Evolutionary conservation across 2,329 filamentous ascomycete genomes (phyloP), one percentile per base, ranked within the genome.

Genomic region (Dryadomyces sulphureus): DNA sequence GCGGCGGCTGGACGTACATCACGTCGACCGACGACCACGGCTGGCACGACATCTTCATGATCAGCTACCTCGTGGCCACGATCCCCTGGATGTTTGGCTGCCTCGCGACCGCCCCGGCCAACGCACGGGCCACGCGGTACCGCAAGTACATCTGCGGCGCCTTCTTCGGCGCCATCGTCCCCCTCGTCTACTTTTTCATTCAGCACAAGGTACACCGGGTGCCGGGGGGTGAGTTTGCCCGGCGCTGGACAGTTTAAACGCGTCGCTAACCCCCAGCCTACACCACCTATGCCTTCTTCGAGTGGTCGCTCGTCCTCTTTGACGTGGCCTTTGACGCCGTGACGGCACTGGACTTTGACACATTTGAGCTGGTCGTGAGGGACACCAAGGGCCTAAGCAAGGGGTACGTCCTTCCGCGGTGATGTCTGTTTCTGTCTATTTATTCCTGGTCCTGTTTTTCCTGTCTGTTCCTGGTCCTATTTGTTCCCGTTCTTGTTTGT

Each of bases 1-100:
- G 92, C 59, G 92, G 90, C 55, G 92, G 92, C 49, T 98, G 92
- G 90, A 95, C 92, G 45, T 98, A 96, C 63, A 80, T 98, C 50
- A 98, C 92, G 22, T 96, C 92, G 51, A 98, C 92, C 38, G 92
- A 98, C 61, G 87, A 96, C 61, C 92, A 98, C 63, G 80, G 94
- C 64, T 96, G 88, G 89, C 92, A 98, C 62, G 92, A 98, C 59
- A 90, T 96, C 52, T 90, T 98, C 62, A 98, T 98, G 92, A 95
- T 98, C 55, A 93, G 88, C 14, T 98, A 98, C 63, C 72, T 98
- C 47, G 81, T 98, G 40, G 84, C 87, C 30, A 96, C 92, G 3
- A 70, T 98, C 45, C 92, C 92, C 2, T 98, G 92, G 92, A 98
- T 90, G 2, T 63, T 87, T 41, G 92, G 92, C 42, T 95, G 90